Base-by-base conservation (phyloP, 306 rosid genomes). In the Gastrolobium villosum region DNA sequence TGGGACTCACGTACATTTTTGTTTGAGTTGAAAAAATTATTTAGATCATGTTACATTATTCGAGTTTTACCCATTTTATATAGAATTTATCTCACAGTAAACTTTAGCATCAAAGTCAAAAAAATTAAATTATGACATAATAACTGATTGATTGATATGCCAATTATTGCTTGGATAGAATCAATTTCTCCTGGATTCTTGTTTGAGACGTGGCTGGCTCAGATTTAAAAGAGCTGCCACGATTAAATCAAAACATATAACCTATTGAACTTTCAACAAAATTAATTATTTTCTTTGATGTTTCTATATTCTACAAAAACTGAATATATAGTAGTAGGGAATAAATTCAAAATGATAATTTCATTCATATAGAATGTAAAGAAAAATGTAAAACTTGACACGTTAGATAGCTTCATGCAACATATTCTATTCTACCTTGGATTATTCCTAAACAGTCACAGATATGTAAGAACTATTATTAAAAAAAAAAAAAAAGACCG, bases 191-290 rank as follows among this genome's bases (percentile, higher is more conserved):
- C 48, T 7, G 31, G 59, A 32, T 65, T 76, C 75, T 43, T 79
- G 62, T 69, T 11, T 45, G 7, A 65, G 70, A 74, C 70, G 55
- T 66, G 80, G 64, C 39, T 6, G 75, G 64, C 28, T 45, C 64
- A 65, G 70, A 5, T 54, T 65, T 72, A 56, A 74, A 80, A 54
- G 57, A 10, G 53, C 1, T 43, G 44, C 26, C 46, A 36, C 63
- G 39, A 4, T 64, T 54, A 32, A 73, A 54, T 65, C 11, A 56
- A 43, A 72, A 40, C 1, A 20, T 20, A 20, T 46, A 68, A 8
- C 7, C 10, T 11, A 7, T 10, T 52, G 32, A 54, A 49, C 32
- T n/a, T 55, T 59, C 13, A 15, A 56, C 20, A 34, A 6, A 68
- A 68, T 6, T 34, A 44, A 8, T 31, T 77, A 35, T 4, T 43